Base-by-base conservation (phyloP, 2,329 filamentous ascomycete species). In the Volutella citrinella region DNA sequence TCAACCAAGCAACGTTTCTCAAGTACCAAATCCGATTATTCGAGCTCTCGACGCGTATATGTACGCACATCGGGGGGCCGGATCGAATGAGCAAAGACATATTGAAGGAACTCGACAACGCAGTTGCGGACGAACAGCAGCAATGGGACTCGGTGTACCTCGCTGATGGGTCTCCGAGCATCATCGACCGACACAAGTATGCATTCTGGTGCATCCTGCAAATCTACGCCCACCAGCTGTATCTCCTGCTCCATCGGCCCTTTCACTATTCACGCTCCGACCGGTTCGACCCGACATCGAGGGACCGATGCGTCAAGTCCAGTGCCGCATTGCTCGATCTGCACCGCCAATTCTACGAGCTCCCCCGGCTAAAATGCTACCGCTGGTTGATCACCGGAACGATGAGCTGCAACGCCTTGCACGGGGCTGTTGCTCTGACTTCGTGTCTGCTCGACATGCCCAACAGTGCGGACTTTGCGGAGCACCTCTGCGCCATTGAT, bases 201-300 rank as follows among this genome's bases (percentile, higher is more conserved):
- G 43, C 43, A 5, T 32, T 46, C 19, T 46, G 43, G 45, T 42
- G 43, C 18, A 23, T 44, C 6, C 17, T 48, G 2, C 40, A 48
- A 26, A 40, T 36, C 3, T 46, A 42, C 17, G 45, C 45, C 2
- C 43, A 48, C 10, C 45, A 48, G 23, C 38, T 48, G 1, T 46
- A 48, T 18, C 34, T 48, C 10, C 38, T 48, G 8, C 26, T 48
- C 3, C 40, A 48, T 27, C 38, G 43, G 0, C 44, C 44, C 10
- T 47, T 43, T 9, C 31, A 42, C 5, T 17, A 31, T 12, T 37
- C 32, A 5, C 25, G 23, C 15, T 35, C 35, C 12, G 26, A n/a
- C 4, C 30, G 32, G 4, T 47, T 36, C 25, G 32, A 21, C 3
- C 25, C 31, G 0, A 24, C 18, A 9, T 45, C 39, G 5, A 43